Percentiles rank a stretch among this genome's conserved stretches.
Conservation (phyloP, 495 filamentous ascomycete genomes). For the Penicillium alfredii region DNA sequence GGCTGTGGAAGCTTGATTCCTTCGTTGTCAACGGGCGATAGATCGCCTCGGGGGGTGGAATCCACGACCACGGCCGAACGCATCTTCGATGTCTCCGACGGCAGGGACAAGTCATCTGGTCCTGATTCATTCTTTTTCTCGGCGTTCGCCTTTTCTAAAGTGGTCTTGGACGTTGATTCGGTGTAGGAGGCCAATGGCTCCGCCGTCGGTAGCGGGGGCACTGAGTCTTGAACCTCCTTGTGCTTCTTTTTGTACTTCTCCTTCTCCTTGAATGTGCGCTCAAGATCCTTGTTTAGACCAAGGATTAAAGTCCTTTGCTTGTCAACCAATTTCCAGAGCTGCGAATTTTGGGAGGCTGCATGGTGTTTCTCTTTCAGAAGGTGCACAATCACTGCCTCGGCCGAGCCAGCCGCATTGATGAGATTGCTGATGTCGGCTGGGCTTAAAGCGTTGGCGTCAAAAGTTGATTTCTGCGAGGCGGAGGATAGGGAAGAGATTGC, state of each 20-base stretch:
- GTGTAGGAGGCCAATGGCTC: slow-evolving; percentile 13
- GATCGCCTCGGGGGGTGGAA: slow-evolving; percentile 9
- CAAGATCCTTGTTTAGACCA: slow-evolving; percentile 90
- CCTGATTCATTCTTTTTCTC: not conserved
- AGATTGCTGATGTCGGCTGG: slow-evolving; percentile 64
- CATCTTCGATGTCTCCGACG: slow-evolving; percentile 6
- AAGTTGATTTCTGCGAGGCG: slow-evolving; percentile 56
- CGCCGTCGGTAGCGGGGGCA: slow-evolving; percentile 43
- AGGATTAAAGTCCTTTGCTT: slow-evolving; percentile 92
- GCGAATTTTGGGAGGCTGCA: slow-evolving; percentile 79
- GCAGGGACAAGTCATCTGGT: not conserved
- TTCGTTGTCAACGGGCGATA: slow-evolving; percentile 13
- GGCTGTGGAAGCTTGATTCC: slow-evolving; percentile 43
- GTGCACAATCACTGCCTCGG: slow-evolving; percentile 83
- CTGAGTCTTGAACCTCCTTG: slow-evolving; percentile 60
- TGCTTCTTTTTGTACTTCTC: slow-evolving; percentile 87
- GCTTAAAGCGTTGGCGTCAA: slow-evolving; percentile 47
- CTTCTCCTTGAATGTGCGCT: slow-evolving; percentile 88
- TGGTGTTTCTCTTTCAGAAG: slow-evolving; percentile 88
- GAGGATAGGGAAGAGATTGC: slow-evolving; percentile 82
- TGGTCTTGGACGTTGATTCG: not conserved
- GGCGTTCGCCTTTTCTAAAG: not conserved
- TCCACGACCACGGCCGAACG: no score
- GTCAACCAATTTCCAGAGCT: slow-evolving; percentile 92
- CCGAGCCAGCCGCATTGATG: slow-evolving; percentile 76